A percentile compares a stretch with the other conserved stretches of the same genome.
Conservation (phyloP, 1,284 basidiomycete genomes). For the Moesziomyces sp. region DNA sequence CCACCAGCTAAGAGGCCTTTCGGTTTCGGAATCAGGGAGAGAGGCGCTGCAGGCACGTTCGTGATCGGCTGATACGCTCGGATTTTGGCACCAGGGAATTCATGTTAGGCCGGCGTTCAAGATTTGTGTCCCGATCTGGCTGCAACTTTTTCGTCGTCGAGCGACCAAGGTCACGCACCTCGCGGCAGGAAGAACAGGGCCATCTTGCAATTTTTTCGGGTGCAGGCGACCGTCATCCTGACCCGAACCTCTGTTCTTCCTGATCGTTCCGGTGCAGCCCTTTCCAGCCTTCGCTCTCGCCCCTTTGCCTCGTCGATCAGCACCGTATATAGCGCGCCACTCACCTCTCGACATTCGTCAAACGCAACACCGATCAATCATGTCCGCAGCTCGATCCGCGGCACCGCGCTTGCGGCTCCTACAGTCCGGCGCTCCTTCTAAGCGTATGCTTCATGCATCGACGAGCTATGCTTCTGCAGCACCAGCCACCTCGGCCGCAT, state of each 20-base stretch:
- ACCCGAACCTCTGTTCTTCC: not conserved
- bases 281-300: too few species aligned
- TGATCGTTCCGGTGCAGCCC: not conserved
- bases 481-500: conserved; percentile 12
- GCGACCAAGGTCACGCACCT: not conserved
- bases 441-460: conserved; percentile 31
- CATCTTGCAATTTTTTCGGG: not conserved
- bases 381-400: conserved; percentile 35
- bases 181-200: not conserved
- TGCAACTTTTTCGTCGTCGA: too few species aligned
- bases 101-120: not conserved
- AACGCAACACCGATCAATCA: not conserved
- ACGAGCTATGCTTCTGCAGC: conserved; percentile 12
- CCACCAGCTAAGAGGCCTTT: not conserved
- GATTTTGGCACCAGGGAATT: not conserved
- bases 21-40: not conserved
- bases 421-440: conserved; percentile 11
- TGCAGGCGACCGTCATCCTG: not conserved
- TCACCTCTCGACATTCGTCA: not conserved
- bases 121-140: too few species aligned
- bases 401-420: conserved; percentile 31
- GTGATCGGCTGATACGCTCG: conserved; percentile 7
- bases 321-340: too few species aligned
- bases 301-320: too few species aligned
- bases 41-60: not conserved